A percentile compares a stretch with the other conserved stretches of the same genome.
phyloP scores from a whole-genome alignment of 176 grass and related monocot genomes.

The Oropetium thomaeum region DNA sequence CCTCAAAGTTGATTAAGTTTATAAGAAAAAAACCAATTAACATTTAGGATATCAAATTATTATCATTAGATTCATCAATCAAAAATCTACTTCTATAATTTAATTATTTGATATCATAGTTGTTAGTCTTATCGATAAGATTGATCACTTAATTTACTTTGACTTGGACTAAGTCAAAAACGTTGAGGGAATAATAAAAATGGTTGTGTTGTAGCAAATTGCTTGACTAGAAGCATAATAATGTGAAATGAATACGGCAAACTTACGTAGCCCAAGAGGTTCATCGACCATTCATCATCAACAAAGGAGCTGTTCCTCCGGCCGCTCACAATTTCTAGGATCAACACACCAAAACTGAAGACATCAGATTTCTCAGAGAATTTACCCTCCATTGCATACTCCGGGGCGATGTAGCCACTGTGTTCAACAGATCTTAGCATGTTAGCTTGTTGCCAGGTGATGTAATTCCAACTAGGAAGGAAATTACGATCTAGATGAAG shows the following conservation, averaged over 20 bases:
- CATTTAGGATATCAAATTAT: no score
- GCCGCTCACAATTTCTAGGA: conserved; percentile 64
- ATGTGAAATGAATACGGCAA: not conserved
- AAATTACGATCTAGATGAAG: not conserved
- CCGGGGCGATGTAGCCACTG: conserved; percentile 69
- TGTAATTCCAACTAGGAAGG: not conserved
- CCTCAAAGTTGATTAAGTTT: no score
- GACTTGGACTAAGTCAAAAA: no score
- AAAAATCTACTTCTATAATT: no score
- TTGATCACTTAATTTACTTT: no score
- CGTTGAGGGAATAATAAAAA: no score
- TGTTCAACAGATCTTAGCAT: conserved; percentile 14
- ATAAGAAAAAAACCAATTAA: no score
- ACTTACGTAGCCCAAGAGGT: conserved; percentile 76
- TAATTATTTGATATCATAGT: no score
- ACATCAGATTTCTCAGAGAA: conserved; percentile 72
- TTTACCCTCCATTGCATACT: conserved; percentile 69
- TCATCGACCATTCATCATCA: conserved; percentile 56
- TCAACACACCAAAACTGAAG: conserved; percentile 62
- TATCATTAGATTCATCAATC: no score
- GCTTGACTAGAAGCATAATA: not conserved
- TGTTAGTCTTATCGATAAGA: no score
- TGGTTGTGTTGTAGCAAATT: not conserved
- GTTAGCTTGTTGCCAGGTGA: not conserved
- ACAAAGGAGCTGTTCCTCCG: conserved; percentile 48